Conservation (phyloP, 257 asterid species). For the Hygrophila difformis region DNA sequence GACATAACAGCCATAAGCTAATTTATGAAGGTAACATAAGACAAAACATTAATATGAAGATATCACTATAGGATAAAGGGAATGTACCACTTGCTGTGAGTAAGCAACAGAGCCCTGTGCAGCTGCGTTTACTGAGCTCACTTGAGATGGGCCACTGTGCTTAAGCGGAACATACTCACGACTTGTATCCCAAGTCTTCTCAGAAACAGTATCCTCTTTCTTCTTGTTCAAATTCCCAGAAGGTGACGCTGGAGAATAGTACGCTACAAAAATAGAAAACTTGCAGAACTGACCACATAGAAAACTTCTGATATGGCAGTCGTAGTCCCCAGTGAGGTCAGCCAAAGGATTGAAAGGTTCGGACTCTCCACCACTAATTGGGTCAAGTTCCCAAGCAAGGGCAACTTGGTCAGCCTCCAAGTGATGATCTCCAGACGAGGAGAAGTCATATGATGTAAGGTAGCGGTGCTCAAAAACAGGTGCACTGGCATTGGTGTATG, state of each 20-base stretch:
- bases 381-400: slow-evolving; percentile 28
- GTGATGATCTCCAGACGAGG: slow-evolving; percentile 38
- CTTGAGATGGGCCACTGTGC: slow-evolving; percentile 22
- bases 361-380: slow-evolving; percentile 35
- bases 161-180: slow-evolving; percentile 29
- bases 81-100: slow-evolving; percentile 42
- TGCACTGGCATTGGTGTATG: slow-evolving; percentile 19
- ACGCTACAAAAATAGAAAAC: background rate
- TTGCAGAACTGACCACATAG: slow-evolving; percentile 59
- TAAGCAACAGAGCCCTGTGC: slow-evolving; percentile 55
- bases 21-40: slow-evolving; percentile 2
- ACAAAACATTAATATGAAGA: background rate
- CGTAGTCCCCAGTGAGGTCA: slow-evolving; percentile 83
- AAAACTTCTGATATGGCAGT: slow-evolving; percentile 63
- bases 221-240: background rate
- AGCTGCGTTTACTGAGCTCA: slow-evolving; percentile 27
- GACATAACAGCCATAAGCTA: slow-evolving; percentile 1
- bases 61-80: no score
- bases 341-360: slow-evolving; percentile 65
- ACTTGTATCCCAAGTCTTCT: slow-evolving; percentile 30
- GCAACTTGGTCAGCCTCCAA: slow-evolving; percentile 18
- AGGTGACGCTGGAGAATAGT: slow-evolving; percentile 7
- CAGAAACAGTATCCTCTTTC: slow-evolving; percentile 31
- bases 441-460: slow-evolving; percentile 17
- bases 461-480: slow-evolving; percentile 23